Base-by-base conservation (phyloP, 805 yeast species). In the Candida verbasci region DNA sequence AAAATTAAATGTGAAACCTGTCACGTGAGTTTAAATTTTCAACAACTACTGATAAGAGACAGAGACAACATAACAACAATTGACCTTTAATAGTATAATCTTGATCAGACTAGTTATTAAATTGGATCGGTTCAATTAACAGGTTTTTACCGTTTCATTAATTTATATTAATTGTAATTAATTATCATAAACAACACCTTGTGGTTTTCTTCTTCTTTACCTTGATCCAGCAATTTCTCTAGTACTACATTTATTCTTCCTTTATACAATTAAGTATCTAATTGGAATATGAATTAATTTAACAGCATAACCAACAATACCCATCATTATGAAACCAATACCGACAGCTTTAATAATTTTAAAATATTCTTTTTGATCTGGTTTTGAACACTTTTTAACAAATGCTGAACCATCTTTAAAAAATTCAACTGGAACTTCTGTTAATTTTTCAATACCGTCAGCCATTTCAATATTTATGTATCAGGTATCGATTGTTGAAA, bases 271-370 rank as follows among this genome's bases (percentile, higher is more conserved):
- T 70, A 87, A 80, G 69, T 87, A 89, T 74, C 96, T 84, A 70
- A 89, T 87, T 58, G 97, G 97, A 55, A 89, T 89, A 68, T 89
- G 97, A 53, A 89, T 72, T 55, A 91, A 78, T 70, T 91, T 91
- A 67, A 93, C 93, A 55, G 82, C 85, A 68, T 88, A 91, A 40
- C 98, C 98, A 55, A 93, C 94, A 53, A 86, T 83, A 57, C 98
- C 98, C 89, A 91, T 93, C 78, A 91, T 91, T 52, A 91, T 71
- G 67, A 91, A 91, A 49, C 98, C 98, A 46, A 89, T 74, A 53
- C 97, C 97, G 36, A 91, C 97, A 36, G 97, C 97, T 66, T 93
- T 84, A 46, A 93, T 76, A 56, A 91, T 84, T 64, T 83, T 82
- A 41, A 80, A 52, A 73, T 86, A 91, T 68, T 91, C 98, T 60